Evolutionary conservation across 306 rosid genomes (phyloP), one percentile per base, ranked within the genome.

Genomic region (Sicyos baderoa): DNA sequence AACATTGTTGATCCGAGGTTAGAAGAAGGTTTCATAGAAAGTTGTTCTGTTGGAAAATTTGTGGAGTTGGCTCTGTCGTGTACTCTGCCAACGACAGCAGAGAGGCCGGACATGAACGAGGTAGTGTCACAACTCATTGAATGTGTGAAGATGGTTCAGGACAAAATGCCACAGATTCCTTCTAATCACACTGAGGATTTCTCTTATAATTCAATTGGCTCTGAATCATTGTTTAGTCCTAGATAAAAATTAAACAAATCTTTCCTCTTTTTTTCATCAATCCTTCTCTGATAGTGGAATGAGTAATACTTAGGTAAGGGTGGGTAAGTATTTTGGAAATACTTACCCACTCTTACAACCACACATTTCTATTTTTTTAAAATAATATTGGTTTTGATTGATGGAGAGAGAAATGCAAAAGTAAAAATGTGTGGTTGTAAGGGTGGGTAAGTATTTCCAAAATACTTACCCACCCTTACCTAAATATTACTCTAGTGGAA

Each of bases 11-110:
- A 79, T 79, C 68, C 82, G 0, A 79, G 79, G 27, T 27, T 75
- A 50, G 70, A 64, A 37, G 44, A 37, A 9, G 79, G 70, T 5
- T 35, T 23, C 11, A 54, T 54, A 42, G 56, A 70, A 48, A 55
- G 6, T 4, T 19, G 18, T 57, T 74, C 76, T 22, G 82, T 54
- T 9, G 5, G 18, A 63, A 74, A 75, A 53, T 67, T 60, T 0
- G 37, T 75, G 23, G 70, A 55, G 44, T 22, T 57, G 7, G 82
- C 79, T 18, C 23, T 79, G 18, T 74, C 63, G 8, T 74, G 82
- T 52, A 70, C 76, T 9, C 15, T 48, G 9, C 19, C 75, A n/a
- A 62, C 60, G 19, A 1, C 79, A 18, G 22, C 13, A 8, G 42
- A 57, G 70, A 70, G 78, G 40, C 79, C 78, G 0, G 72, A 71